Evolutionary conservation across 2,329 filamentous ascomycete genomes (phyloP).

Genomic region (Colletotrichum tropicale): DNA sequence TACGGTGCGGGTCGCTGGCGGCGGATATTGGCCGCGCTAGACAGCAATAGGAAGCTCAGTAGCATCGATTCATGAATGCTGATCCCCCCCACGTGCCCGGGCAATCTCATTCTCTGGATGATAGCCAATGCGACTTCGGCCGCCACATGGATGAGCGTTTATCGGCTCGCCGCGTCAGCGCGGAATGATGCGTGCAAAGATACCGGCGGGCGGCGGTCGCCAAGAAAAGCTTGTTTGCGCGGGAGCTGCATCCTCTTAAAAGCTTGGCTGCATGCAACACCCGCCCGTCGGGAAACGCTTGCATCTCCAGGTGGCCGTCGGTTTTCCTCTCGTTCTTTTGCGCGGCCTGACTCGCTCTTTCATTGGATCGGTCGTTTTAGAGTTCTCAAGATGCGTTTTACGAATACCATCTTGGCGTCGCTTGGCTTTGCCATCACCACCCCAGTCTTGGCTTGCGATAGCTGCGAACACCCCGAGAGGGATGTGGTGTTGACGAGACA

Average conservation of each 20-base stretch:
- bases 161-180: not conserved
- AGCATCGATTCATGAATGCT: not conserved
- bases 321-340: not conserved
- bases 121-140: not conserved
- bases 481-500: constrained; percentile 25
- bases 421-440: not conserved
- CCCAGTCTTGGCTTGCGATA: not conserved
- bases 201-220: not conserved
- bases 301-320: not conserved
- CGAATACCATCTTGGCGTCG: not conserved
- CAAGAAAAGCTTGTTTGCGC: not conserved
- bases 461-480: constrained; percentile 12
- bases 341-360: not conserved
- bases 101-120: not conserved
- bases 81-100: not conserved
- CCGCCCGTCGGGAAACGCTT: not conserved
- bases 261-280: constrained; percentile 2
- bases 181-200: not conserved
- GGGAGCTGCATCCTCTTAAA: not conserved
- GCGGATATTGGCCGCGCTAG: not conserved
- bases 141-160: not conserved
- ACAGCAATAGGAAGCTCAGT: not conserved
- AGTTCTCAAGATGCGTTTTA: not conserved
- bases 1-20: not conserved
- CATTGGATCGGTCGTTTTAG: not conserved